Evolutionary conservation across 345 rosid species (phyloP), one percentile per base, ranked within the genome.

Genomic region (Populus davidiana): DNA sequence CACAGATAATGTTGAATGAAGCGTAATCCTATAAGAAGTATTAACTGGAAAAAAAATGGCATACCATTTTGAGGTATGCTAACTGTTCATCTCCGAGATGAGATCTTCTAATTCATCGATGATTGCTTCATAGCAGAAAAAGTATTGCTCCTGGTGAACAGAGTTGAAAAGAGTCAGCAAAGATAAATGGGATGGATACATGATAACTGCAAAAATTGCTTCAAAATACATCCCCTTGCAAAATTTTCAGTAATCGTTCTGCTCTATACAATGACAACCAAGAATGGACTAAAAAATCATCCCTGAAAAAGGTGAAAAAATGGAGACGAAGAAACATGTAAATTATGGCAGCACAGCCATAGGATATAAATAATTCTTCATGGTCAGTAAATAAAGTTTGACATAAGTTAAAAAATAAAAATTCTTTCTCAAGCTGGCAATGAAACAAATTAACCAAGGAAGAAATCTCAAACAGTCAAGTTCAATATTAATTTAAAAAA

Each of bases 71-170:
- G 59, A 62, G 47, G n/a, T 52, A 71, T 33, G 59, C 49, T 79
- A 77, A 13, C 23, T n/a, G 33, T 52, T 82, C 67, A 29, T 39
- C 18, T 41, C 77, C 18, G 73, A 70, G 76, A 87, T 80, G 27
- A 96, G 79, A 72, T 88, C 91, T 77, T 88, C 90, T 81, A 93
- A 72, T 81, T 93, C 96, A 77, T 93, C 94, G 33, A 88, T 76
- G 63, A 93, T 85, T 0, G 90, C 98, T 10, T 77, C 72, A 85
- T 93, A 86, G 90, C 98, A 93, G 86, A 93, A 96, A 38, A 71
- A 35, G 73, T 88, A 93, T 88, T 93, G 99, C 29, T 92, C 97
- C 99, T 93, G 75, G 2, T 13, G 69, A 44, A 56, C 62, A 74
- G 56, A 14, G 13, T 9, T 47, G 64, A 62, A 31, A 31, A 41